Base-by-base conservation (phyloP, 805 yeast genomes). In the Saccharomycopsis sp. region DNA sequence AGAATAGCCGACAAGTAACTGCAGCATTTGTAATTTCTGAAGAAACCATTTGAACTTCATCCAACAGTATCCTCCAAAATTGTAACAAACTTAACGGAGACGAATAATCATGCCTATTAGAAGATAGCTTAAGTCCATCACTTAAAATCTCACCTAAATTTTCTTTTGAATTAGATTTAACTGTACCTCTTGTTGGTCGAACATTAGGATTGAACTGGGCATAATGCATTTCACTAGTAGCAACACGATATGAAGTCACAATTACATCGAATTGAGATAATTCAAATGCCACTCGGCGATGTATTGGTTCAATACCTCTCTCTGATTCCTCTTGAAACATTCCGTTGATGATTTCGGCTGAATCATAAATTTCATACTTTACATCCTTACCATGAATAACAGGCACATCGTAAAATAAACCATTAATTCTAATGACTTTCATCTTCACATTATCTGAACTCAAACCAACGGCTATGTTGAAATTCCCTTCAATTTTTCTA, bases 21-120 rank as follows among this genome's bases (percentile, higher is more conserved):
- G 95, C 87, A 1, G 93, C 86, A 42, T 84, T 75, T 0, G 90
- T 75, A 2, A 77, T 70, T 19, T 81, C 81, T 2, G 75, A 72
- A 5, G 86, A 79, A 3, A 93, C 83, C 89, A 89, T 85, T 62
- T 93, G 98, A 1, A 86, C 97, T 60, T 93, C 98, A 64, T 93
- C 98, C 31, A 93, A 63, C 0, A 90, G 74, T 1, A 93, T 84
- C 44, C 98, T 69, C 87, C 94, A 86, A 61, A 90, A 93, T 53
- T 90, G 87, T 8, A 84, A 62, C 36, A 83, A 64, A 62, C 87
- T 82, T 19, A 93, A 64, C 0, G 97, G 96, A 0, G 96, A 86
- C 2, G 86, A 78, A 55, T 81, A 80, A 54, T 80, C 83, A 44
- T 65, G 64, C 27, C 67, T 47, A 20, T 47, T 45, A 33, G 59